Base-by-base conservation (phyloP, 768 basidiomycete species). In the Piloderma croceum region DNA sequence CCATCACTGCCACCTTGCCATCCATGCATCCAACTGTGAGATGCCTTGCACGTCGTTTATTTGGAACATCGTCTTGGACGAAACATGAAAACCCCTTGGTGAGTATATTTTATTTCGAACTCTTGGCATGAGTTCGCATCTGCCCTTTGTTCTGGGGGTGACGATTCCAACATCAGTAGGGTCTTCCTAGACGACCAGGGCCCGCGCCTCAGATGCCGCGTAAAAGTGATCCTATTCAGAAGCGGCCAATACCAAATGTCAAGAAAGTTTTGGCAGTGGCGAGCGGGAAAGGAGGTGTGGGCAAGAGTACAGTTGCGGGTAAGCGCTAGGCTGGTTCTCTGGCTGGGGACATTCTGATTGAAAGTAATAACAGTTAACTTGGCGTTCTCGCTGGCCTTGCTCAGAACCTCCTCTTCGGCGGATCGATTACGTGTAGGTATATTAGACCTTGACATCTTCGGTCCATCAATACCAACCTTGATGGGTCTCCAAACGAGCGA, bases 241-340 rank as follows among this genome's bases (percentile, higher is more conserved):
- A 66, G 49, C 51, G 62, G 32, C 44, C 57, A 11, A 62, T 72
- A 38, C 71, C 81, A 1, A 67, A 94, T 50, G 92, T 91, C 6
- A 79, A 81, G 50, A 80, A 81, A 46, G 79, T 93, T 12, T 56
- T 97, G 4, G 83, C 77, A 2, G 90, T 97, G 0, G 87, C 91
- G 6, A 90, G 87, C 48, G 93, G 91, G 4, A 97, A 97, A 56
- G 94, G 94, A 19, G 93, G 93, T 2, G 93, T 96, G 13, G 93
- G 93, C 13, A 98, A 96, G 63, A 91, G 89, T 46, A 97, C 91
- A 0, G 70, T 97, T 23, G 89, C 92, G 41, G 85, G 91, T 92
- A 46, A 27, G 73, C 54, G 21, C 19, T 9, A 36, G 22, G 21
- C 22, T 42, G 22, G 25, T 37, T 25, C 41, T 10, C 19, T 36